Percentiles rank a stretch among this genome's conserved stretches.
phyloP scores from a whole-genome alignment of 805 yeast species.

The Torulaspora delbrueckii region DNA sequence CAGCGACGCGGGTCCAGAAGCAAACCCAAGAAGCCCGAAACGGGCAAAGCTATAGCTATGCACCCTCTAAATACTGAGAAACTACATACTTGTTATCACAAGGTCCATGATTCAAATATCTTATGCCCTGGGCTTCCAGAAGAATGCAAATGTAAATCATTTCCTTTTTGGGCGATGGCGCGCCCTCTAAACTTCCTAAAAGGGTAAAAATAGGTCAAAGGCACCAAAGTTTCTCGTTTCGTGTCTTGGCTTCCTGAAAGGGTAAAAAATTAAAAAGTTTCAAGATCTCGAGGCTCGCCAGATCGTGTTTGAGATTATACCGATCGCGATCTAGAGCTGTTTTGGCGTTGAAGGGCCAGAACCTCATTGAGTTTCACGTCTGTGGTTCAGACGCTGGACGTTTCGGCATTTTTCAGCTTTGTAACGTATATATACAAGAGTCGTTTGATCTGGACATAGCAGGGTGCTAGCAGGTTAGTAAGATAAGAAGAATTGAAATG shows the following conservation, averaged over 20 bases:
- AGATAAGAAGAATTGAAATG: background rate
- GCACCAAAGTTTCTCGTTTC: background rate
- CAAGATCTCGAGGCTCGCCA: constrained; percentile 1
- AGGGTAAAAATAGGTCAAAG: background rate
- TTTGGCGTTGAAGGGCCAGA: constrained; percentile 1
- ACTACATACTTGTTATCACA: background rate
- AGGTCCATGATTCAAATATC: background rate
- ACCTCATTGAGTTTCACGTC: constrained; percentile 1
- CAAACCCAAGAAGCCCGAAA: background rate
- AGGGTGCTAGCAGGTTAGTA: background rate
- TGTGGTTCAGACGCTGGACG: background rate
- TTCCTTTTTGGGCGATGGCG: background rate
- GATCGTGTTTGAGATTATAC: background rate
- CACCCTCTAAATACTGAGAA: background rate
- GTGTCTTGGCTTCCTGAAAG: background rate
- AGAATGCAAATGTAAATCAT: background rate
- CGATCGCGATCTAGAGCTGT: background rate
- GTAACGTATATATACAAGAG: constrained; percentile 4
- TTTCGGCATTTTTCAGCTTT: background rate
- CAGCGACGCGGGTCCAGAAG: constrained; percentile 1
- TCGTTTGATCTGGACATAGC: background rate
- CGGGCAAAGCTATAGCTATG: constrained; percentile 4
- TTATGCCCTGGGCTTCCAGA: background rate
- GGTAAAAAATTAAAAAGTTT: constrained; percentile 2
- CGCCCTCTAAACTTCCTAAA: background rate